These are phyloP conservation scores for Trifolium subterraneum DNA, from an alignment of 306 rosid genomes.

Conservation along the genomic window DNA sequence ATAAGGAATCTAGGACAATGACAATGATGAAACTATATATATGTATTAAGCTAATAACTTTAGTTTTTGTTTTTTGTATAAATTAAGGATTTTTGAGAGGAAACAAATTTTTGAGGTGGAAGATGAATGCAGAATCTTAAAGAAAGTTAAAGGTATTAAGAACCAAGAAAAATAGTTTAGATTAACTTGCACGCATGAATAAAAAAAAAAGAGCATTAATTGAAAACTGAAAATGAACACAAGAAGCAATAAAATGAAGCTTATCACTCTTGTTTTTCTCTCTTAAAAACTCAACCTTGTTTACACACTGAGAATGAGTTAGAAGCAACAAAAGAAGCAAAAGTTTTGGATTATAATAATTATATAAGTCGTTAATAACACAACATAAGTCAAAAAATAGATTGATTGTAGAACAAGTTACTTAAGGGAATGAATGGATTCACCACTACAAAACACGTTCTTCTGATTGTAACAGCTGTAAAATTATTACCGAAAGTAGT, in stretches of 20 bases:
- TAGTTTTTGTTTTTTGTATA: constrained; percentile 10
- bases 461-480: background rate
- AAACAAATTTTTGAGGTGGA: constrained; percentile 39
- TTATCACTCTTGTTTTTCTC: constrained; percentile 7
- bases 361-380: constrained; percentile 8
- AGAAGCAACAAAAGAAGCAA: constrained; percentile 37
- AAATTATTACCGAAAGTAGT: background rate
- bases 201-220: constrained; percentile 39
- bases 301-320: constrained; percentile 1
- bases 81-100: background rate
- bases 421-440: constrained; percentile 25
- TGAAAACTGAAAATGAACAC: constrained; percentile 66
- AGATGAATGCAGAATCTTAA: constrained; percentile 65
- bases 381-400: background rate
- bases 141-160: constrained; percentile 49
- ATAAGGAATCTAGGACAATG: constrained; percentile 26
- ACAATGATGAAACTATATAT: constrained; percentile 40
- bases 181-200: constrained; percentile 95
- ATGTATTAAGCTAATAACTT: constrained; percentile 21
- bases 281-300: background rate
- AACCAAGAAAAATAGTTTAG: constrained; percentile 52
- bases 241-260: constrained; percentile 60
- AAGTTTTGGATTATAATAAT: constrained; percentile 9
- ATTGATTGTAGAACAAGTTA: constrained; percentile 41
- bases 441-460: background rate